Evolutionary conservation across 164 flowering plant genomes (phyloP), one percentile per base, ranked within the genome.

Genomic region (Protea cynaroides): DNA sequence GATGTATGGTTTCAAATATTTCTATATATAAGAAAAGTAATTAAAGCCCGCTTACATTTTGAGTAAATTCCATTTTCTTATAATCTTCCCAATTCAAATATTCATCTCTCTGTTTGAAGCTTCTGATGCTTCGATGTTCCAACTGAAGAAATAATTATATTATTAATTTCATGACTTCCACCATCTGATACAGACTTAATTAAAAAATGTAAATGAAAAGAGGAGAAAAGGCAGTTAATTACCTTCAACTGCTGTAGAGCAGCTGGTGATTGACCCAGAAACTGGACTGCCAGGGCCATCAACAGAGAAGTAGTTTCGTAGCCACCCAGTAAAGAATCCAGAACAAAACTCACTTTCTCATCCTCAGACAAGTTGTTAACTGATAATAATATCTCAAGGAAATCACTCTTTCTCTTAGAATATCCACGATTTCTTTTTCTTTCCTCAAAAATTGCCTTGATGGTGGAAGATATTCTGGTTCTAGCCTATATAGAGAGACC

Each of bases 271-370:
- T 79, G 83, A 68, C 74, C 72, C 22, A 86, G 73, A 65, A 84
- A 80, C 59, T 77, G 77, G 2, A 86, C 88, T 36, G 71, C 80
- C 75, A 79, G 73, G 67, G 84, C 71, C 83, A 86, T 71, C 46
- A 84, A 67, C 61, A 81, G 72, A 44, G 89, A 84, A 25, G 92
- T 84, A 49, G 92, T 86, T 69, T 83, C 89, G 69, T 86, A 82
- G 61, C 92, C 89, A 75, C 88, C 89, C 65, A 86, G 71, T 21
- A 86, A 69, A 61, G 85, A 78, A 71, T 82, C 87, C 68, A 86
- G 70, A 68, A 83, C 83, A 72, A 86, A 84, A 51, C 88, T 84
- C 59, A 84, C 85, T 75, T 83, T 83, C 72, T 86, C 87, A 73
- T 81, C 86, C 65, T 79, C 80, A 40, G 89, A 79, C 67, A 84